Evolutionary conservation across 306 rosid species (phyloP).

Genomic region (Albizia julibrissin): DNA sequence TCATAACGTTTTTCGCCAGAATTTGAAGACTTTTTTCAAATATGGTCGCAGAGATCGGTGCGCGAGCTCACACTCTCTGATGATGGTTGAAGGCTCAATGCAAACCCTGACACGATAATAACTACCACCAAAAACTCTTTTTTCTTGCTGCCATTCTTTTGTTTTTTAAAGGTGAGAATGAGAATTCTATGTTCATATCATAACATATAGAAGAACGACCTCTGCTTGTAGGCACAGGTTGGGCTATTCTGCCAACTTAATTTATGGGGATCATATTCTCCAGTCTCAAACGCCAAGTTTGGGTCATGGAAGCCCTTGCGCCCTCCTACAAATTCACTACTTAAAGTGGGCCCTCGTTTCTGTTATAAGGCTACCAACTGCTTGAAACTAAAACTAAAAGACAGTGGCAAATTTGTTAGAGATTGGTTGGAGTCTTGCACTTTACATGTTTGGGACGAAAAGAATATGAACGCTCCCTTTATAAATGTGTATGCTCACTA

Average conservation of each 20-base stretch:
- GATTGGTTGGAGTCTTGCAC: background rate
- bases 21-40: background rate
- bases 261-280: background rate
- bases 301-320: constrained; percentile 6
- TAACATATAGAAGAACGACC: background rate
- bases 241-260: background rate
- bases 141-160: background rate
- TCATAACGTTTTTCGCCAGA: background rate
- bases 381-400: background rate
- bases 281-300: background rate
- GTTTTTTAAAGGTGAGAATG: no score
- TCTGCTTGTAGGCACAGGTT: background rate
- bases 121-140: background rate
- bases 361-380: background rate
- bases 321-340: background rate
- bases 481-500: background rate
- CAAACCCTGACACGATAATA: background rate
- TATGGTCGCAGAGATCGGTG: background rate
- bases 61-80: background rate
- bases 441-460: constrained; percentile 41
- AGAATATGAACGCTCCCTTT: constrained; percentile 32
- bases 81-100: background rate
- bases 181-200: no score
- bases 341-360: constrained; percentile 21
- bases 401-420: background rate